Evolutionary conservation across 495 filamentous ascomycete genomes (phyloP).

Genomic region (Lasiosphaeris hirsuta): DNA sequence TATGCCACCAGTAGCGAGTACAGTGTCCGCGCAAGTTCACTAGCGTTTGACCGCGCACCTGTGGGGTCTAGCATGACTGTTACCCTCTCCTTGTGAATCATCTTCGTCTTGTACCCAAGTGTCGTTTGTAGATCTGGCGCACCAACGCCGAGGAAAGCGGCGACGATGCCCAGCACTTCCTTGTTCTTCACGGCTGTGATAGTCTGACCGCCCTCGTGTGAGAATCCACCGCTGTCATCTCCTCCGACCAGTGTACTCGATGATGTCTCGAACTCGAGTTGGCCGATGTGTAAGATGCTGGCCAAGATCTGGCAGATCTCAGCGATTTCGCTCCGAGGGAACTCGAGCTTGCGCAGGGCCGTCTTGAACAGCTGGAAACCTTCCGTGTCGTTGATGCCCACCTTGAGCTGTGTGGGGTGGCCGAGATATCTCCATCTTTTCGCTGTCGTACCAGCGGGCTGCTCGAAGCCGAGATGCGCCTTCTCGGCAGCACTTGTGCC

Average conservation of each 20-base stretch:
- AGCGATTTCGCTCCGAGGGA: conserved; percentile 87
- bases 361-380: conserved; percentile 98
- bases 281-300: conserved; percentile 88
- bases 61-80: conserved; percentile 95
- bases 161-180: conserved; percentile 79
- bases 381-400: conserved; percentile 92
- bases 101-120: conserved; percentile 92
- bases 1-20: conserved; percentile 96
- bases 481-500: conserved; percentile 91
- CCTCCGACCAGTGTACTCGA: conserved; percentile 72
- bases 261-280: conserved; percentile 82
- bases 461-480: conserved; percentile 80
- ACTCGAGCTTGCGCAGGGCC: conserved; percentile 87
- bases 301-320: conserved; percentile 94
- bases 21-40: conserved; percentile 87
- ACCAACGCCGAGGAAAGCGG: conserved; percentile 85
- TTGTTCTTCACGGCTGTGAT: conserved; percentile 89
- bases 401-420: conserved; percentile 92
- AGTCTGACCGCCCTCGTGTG: conserved; percentile 86
- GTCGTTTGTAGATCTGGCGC: conserved; percentile 78
- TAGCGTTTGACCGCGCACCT: conserved; percentile 85
- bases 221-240: conserved; percentile 94
- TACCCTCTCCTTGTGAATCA: conserved; percentile 87
- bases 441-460: conserved; percentile 50
- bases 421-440: conserved; percentile 95